Evolutionary conservation across 129 eudicot genomes (phyloP), one percentile per base, ranked within the genome.

Genomic region (Flaveria bidentis): DNA sequence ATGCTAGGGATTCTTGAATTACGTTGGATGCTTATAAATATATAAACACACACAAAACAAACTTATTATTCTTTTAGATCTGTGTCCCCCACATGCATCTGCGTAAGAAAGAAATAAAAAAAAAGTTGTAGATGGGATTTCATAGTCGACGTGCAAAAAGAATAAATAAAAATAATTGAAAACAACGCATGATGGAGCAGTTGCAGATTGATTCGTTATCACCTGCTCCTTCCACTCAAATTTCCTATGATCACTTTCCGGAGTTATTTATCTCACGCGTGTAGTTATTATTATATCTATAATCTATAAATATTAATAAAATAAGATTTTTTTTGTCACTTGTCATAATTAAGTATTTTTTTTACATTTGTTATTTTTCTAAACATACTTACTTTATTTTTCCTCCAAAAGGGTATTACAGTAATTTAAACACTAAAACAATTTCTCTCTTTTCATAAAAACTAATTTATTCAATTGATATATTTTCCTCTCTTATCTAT

Each of bases 171-270:
- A 57, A 3, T 4, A 5, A 49, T 5, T 26, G 61, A 51, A 50
- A 72, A 72, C 17, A 72, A 52, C 1, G 50, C 65, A 72, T 70
- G 75, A 49, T 17, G 65, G 65, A 72, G 50, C 50, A 52, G 76
- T 72, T 72, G 50, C 14, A 53, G 76, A 72, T 72, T 53, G 66
- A 36, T 72, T 17, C 6, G 60, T 72, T 17, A 53, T 53, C 66
- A 72, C 51, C 51, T 72, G 36, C 52, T 72, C 55, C 76, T 51
- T 17, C n/a, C 26, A n/a, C 55, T 55, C 18, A 52, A 71, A 28
- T 50, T 51, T 51, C 28, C 12, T 9, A 17, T 66, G 17, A 53
- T 72, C 76, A 55, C 51, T 72, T 30, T 72, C 65, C 11, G 58
- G 41, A 25, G 4, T 14, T 33, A 18, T 53, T 72, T 2, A 72